These are phyloP conservation scores for Mycena filopes DNA, from an alignment of 768 basidiomycete genomes.

Conservation along the genomic window DNA sequence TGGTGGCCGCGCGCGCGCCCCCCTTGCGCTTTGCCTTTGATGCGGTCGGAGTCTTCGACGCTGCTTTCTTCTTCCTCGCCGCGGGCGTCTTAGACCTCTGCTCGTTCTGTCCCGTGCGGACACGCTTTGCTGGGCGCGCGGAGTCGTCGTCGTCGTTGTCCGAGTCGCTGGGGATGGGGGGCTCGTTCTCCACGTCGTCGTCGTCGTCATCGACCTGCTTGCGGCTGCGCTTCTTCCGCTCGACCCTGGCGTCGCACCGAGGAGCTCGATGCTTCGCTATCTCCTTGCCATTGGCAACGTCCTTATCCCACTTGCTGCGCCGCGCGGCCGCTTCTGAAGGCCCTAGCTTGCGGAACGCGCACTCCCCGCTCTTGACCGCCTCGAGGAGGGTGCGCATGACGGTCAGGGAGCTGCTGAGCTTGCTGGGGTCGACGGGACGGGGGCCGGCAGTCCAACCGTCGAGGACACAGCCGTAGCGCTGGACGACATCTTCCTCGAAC, in stretches of 20 bases:
- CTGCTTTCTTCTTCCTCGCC: not conserved
- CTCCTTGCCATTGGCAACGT: not conserved
- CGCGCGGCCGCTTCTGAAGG: not conserved
- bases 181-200: not conserved
- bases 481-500: constrained; percentile 17
- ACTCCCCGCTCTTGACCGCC: not conserved
- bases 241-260: not conserved
- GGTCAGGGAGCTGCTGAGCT: constrained; percentile 1
- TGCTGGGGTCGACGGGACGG: not conserved
- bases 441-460: not conserved
- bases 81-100: too few species aligned
- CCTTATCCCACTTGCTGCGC: constrained; percentile 4
- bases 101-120: not conserved
- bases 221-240: constrained; percentile 7
- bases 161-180: not conserved
- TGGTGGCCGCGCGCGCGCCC: not conserved
- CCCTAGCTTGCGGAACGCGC: not conserved
- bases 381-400: not conserved
- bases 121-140: not conserved
- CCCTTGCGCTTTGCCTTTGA: not conserved
- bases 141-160: not conserved
- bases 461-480: not conserved
- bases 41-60: not conserved
- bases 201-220: not conserved
- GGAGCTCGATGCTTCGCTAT: not conserved